phyloP scores from a whole-genome alignment of 208 protist species.

The Angomonas ambiguus region DNA sequence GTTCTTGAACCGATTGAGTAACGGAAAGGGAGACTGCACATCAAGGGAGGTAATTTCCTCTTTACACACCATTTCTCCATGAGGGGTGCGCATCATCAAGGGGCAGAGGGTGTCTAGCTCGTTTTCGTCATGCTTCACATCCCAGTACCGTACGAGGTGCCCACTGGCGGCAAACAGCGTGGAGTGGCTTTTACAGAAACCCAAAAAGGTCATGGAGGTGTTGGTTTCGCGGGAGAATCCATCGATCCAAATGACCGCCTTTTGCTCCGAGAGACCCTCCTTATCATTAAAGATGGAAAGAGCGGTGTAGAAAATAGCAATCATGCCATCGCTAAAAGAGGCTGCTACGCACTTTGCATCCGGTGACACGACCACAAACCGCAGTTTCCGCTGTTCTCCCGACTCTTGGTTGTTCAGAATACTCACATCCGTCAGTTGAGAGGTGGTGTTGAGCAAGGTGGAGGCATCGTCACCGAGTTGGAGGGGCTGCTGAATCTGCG shows the following conservation, averaged over 20 bases:
- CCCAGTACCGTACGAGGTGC: background rate
- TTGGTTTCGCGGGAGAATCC: background rate
- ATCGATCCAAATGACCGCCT: background rate
- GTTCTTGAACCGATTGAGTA: background rate
- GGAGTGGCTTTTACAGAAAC: background rate
- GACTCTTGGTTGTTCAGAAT: background rate
- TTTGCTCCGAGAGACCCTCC: background rate
- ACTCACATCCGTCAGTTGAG: background rate
- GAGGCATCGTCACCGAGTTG: background rate
- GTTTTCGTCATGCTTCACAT: background rate
- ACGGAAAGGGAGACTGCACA: background rate
- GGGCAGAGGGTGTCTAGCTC: background rate
- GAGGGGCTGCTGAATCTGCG: background rate
- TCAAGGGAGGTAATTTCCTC: background rate
- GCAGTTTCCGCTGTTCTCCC: background rate
- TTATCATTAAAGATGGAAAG: background rate
- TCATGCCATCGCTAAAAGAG: conserved; percentile 1
- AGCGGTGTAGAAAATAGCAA: background rate
- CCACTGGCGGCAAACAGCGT: background rate
- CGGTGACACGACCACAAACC: background rate
- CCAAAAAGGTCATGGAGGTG: background rate
- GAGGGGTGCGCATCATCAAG: background rate
- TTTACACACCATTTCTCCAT: background rate
- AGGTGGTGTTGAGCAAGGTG: background rate
- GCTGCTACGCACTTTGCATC: background rate